These are phyloP conservation scores for Sclerotinia spermophila DNA, from an alignment of 2,329 filamentous ascomycete species.

Conservation along the genomic window DNA sequence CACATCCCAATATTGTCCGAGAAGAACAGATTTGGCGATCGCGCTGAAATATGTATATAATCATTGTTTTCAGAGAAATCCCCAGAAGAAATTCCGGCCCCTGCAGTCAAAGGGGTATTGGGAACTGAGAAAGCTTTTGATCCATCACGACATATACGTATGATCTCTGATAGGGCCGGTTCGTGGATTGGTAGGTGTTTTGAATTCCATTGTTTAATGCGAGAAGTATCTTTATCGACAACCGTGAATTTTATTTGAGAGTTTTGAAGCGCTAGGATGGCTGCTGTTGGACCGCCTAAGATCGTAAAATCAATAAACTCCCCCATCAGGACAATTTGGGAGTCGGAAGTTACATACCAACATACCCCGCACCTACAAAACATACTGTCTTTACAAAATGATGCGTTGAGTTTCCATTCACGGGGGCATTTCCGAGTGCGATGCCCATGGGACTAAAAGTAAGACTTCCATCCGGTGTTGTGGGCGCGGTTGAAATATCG, in stretches of 20 bases:
- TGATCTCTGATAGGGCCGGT: constrained; percentile 64
- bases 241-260: constrained; percentile 68
- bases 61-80: constrained; percentile 32
- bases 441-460: constrained; percentile 41
- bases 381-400: constrained; percentile 56
- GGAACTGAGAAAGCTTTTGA: constrained; percentile 44
- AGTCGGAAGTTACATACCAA: constrained; percentile 51
- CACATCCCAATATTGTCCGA: constrained; percentile 60
- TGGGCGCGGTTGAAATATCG: constrained; percentile 43
- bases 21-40: constrained; percentile 68
- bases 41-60: constrained; percentile 41
- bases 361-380: constrained; percentile 72
- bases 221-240: constrained; percentile 63
- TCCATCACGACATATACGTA: constrained; percentile 61
- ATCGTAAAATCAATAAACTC: not conserved
- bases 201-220: constrained; percentile 72
- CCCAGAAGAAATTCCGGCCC: constrained; percentile 36
- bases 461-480: constrained; percentile 44
- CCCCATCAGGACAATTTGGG: not conserved
- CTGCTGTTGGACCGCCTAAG: constrained; percentile 66
- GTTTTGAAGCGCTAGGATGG: constrained; percentile 71
- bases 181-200: constrained; percentile 72
- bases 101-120: constrained; percentile 38
- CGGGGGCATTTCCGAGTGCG: constrained; percentile 18
- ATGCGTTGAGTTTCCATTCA: not conserved